phyloP scores from a whole-genome alignment of 768 basidiomycete species.

The Pleurotus platypus region DNA sequence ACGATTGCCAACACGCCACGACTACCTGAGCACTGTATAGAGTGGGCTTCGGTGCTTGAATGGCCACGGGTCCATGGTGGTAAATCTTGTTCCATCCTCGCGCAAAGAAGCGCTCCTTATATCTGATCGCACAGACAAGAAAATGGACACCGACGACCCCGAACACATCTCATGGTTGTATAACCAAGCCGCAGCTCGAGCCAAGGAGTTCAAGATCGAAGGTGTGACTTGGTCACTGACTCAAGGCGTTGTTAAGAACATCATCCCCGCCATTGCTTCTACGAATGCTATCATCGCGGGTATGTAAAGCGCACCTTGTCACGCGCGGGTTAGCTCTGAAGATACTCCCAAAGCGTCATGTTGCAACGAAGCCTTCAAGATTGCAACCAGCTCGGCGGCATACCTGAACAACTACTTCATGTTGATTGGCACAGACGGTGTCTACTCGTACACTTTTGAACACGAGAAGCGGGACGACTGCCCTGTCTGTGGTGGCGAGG shows the following conservation, averaged over 20 bases:
- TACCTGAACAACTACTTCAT: conserved; percentile 98
- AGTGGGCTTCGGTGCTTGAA: conserved; percentile 98
- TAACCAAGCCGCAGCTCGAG: conserved; percentile 73
- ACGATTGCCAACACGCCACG: conserved; percentile 99
- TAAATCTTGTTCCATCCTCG: conserved; percentile 24
- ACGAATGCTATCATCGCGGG: conserved; percentile 99
- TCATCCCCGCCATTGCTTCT: conserved; percentile 97
- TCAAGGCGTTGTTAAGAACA: conserved; percentile 99
- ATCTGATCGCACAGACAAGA: conserved; percentile 62
- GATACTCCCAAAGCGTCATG: conserved; percentile 67
- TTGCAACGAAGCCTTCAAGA: conserved; percentile 99
- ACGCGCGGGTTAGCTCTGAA: neutral
- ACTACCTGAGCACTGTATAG: conserved; percentile 97
- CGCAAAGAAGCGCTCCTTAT: neutral
- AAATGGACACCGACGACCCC: conserved; percentile 95
- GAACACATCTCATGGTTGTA: conserved; percentile 96
- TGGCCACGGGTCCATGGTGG: conserved; percentile 95
- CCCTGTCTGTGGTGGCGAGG: conserved; percentile 94
- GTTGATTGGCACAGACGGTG: conserved; percentile 94
- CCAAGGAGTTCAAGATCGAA: conserved; percentile 94
- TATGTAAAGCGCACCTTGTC: conserved; percentile 24
- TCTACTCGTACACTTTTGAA: conserved; percentile 97
- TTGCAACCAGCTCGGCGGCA: conserved; percentile 92
- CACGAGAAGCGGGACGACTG: conserved; percentile 91
- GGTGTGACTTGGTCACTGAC: conserved; percentile 98